Evolutionary conservation across 345 rosid species (phyloP).

Genomic region (Schrenkiella parvula): DNA sequence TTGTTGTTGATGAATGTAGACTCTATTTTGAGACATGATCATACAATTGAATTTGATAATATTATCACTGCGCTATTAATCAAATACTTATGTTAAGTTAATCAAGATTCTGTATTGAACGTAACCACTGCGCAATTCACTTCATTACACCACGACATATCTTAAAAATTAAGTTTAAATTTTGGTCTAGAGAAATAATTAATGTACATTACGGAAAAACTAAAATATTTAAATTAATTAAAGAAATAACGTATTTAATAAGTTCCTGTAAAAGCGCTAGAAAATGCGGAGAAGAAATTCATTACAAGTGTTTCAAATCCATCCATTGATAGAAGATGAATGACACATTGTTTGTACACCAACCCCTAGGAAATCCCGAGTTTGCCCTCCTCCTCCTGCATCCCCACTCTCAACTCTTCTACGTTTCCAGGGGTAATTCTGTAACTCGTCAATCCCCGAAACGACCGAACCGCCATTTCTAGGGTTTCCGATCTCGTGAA

Average conservation of each 20-base stretch:
- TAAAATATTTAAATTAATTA: neutral
- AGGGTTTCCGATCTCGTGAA: slow-evolving; percentile 36
- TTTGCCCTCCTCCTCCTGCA: slow-evolving; percentile 57
- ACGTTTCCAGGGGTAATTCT: slow-evolving; percentile 31
- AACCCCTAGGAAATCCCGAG: slow-evolving; percentile 91
- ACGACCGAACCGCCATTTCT: slow-evolving; percentile 28
- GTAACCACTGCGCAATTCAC: neutral
- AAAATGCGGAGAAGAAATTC: neutral
- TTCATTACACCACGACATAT: neutral
- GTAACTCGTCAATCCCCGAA: slow-evolving; percentile 39
- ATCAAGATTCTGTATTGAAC: neutral
- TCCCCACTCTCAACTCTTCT: slow-evolving; percentile 34
- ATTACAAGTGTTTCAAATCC: slow-evolving; percentile 45
- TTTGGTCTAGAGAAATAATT: neutral
- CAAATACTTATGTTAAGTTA: neutral
- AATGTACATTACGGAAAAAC: neutral
- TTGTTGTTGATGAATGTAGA: neutral
- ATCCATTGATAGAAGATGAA: slow-evolving; percentile 44
- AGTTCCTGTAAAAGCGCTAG: neutral
- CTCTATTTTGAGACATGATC: neutral
- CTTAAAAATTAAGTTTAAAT: neutral
- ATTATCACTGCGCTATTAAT: too few relatives aligned
- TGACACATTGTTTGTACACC: slow-evolving; percentile 58
- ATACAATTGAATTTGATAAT: neutral
- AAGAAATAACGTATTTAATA: neutral